Evolutionary conservation across 1,139 yeast species (phyloP), one percentile per base, ranked within the genome.

Genomic region (Saccharomyces uvarum): DNA sequence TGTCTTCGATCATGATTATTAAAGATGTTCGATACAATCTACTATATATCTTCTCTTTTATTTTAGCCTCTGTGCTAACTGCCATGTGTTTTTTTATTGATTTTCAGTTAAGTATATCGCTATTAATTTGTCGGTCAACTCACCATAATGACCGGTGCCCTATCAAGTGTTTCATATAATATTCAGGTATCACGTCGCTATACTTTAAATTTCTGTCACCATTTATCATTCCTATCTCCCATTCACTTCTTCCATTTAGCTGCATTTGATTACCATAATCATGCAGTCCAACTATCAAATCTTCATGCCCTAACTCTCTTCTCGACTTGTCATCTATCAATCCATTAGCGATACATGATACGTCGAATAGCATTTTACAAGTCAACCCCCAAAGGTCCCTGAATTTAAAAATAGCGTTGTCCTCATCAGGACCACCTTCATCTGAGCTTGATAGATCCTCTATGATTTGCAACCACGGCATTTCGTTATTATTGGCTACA

Each of bases 381-480:
- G 97, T 90, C 50, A 90, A 72, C 0, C 97, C 97, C 97, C 97
- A 90, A 2, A 90, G 88, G 63, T 86, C 88, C 65, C 86, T 80
- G 48, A 78, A 71, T 27, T 70, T 56, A 5, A 53, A 50, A 1
- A 27, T 4, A 24, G 55, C 53, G 26, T 24, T 24, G 26, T 24
- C 26, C 11, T 56, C 69, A 47, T 71, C 73, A 58, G 73, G 75
- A 44, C 71, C 76, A 57, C 81, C 81, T 49, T 81, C 81, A 27
- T 79, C 82, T 0, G 83, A 74, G 19, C 84, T 82, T 16, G 44
- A 38, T 29, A 83, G 72, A 64, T 83, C 88, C 50, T 73, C 77
- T 21, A 84, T 75, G 21, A 77, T 80, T 44, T 76, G 75, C n/a
- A 86, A 70, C 91, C 91, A 86, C 44, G 67, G 69, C 1, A 77